phyloP scores from a whole-genome alignment of 345 rosid species.

The Mangifera indica region DNA sequence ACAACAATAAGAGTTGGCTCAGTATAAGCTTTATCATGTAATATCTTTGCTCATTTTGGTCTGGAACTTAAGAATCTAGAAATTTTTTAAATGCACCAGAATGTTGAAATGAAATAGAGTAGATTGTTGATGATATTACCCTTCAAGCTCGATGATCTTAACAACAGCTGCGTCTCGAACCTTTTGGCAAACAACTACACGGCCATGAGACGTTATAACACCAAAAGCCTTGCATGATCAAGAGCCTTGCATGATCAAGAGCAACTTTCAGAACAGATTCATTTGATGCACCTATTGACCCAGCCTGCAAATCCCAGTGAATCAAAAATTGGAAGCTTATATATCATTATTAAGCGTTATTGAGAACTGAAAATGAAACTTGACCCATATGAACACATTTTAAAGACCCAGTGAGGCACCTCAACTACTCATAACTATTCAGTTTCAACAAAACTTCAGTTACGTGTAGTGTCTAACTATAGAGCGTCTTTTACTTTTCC shows the following conservation, averaged over 20 bases:
- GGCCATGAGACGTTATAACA: conserved; percentile 56
- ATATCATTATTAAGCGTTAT: no score
- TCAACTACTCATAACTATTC: background rate
- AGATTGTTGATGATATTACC: conserved; percentile 12
- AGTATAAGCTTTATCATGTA: background rate
- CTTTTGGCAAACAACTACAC: conserved; percentile 62
- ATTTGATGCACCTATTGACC: no score
- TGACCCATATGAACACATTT: background rate
- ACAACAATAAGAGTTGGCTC: background rate
- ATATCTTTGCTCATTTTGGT: background rate
- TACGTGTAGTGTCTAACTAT: background rate
- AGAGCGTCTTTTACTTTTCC: background rate
- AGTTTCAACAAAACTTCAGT: background rate
- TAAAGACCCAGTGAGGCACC: background rate
- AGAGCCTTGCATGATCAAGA: no score
- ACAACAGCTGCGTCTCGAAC: conserved; percentile 61
- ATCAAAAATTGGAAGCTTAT: no score
- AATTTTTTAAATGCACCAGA: background rate
- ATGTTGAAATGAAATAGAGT: background rate
- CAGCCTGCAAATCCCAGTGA: no score
- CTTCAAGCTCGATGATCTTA: conserved; percentile 64
- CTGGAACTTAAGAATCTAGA: background rate
- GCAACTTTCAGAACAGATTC: no score
- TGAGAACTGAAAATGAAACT: background rate
- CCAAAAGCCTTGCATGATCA: no score